Evolutionary conservation across 1,284 basidiomycete genomes (phyloP).

Genomic region (Sanguinoderma infundibulare): DNA sequence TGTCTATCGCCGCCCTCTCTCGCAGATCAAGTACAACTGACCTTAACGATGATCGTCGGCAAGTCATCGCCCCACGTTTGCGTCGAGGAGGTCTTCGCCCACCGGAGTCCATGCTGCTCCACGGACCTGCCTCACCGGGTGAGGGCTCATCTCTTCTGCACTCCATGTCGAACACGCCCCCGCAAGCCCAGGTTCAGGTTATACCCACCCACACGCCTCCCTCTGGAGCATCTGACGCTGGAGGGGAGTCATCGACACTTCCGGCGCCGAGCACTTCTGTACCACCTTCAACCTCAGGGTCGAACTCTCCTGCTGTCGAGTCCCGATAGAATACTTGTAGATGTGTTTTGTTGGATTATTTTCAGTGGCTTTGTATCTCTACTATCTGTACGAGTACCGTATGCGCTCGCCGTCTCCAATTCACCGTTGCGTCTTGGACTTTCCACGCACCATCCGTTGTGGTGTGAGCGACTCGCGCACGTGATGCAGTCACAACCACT

Average conservation of each 20-base stretch:
- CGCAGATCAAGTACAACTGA: slow-evolving; percentile 19
- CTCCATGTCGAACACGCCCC: not conserved
- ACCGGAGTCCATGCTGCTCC: slow-evolving; percentile 54
- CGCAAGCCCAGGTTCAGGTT: not conserved
- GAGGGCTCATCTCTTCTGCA: not conserved
- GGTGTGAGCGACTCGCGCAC: not conserved
- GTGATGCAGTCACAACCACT: not conserved
- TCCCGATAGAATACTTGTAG: slow-evolving; percentile 3
- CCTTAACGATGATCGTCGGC: slow-evolving; percentile 19
- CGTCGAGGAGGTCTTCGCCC: slow-evolving; percentile 63
- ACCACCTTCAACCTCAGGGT: not conserved
- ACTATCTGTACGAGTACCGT: slow-evolving; percentile 1
- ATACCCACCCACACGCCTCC: not conserved
- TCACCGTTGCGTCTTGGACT: not conserved
- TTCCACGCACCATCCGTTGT: not conserved
- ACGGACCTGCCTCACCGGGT: slow-evolving; percentile 1
- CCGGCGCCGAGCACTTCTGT: not conserved
- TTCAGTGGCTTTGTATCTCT: slow-evolving; percentile 7
- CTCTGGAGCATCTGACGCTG: not conserved
- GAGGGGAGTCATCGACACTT: not conserved
- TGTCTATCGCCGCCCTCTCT: slow-evolving; percentile 4
- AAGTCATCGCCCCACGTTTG: slow-evolving; percentile 46
- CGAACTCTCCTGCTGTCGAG: slow-evolving; percentile 6
- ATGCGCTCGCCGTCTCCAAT: not conserved
- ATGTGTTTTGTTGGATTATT: not conserved